Base-by-base conservation (phyloP, 345 rosid genomes). In the Limnanthes douglasii region DNA sequence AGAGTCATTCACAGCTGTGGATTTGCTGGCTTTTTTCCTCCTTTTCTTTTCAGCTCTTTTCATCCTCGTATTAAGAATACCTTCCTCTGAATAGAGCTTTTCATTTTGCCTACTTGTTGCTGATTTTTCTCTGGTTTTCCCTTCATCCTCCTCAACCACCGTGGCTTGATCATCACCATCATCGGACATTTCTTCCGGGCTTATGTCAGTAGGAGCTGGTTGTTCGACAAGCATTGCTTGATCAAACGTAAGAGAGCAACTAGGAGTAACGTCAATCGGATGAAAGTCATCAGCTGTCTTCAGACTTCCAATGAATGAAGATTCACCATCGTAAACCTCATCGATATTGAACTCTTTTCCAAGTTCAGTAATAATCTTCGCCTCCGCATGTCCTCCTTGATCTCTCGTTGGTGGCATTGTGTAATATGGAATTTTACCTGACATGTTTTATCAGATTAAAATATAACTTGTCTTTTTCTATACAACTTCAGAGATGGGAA, bases 341-440 rank as follows among this genome's bases (percentile, higher is more conserved):
- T 90, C 76, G 1, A 90, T 54, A 28, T 71, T 72, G 49, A 90
- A 84, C 43, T 84, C 96, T 57, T 84, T 73, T 5, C 75, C 80
- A n/a, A 77, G 28, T 67, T 90, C 76, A 0, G 73, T 33, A 33
- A 84, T 92, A 50, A 84, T 72, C 61, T 37, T 77, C 16, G 77
- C 75, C 48, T 90, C 85, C 4, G 88, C 64, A 37, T 69, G 72
- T 33, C 51, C 90, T 15, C 56, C 90, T 56, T 72, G 84, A 55
- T 59, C 41, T 53, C 94, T 70, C 37, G 48, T 15, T 0, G 93
- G 94, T 0, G 98, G 98, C 92, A 77, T 72, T 13, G 95, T 80
- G 46, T 66, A 84, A 37, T 68, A 80, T 8, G 95, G 82, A 37
- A 90, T 84, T 59, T 84, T 90, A 49, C 98, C 98, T 90, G 70